Conservation (phyloP, 257 asterid species). For the Scutellaria galericulata region DNA sequence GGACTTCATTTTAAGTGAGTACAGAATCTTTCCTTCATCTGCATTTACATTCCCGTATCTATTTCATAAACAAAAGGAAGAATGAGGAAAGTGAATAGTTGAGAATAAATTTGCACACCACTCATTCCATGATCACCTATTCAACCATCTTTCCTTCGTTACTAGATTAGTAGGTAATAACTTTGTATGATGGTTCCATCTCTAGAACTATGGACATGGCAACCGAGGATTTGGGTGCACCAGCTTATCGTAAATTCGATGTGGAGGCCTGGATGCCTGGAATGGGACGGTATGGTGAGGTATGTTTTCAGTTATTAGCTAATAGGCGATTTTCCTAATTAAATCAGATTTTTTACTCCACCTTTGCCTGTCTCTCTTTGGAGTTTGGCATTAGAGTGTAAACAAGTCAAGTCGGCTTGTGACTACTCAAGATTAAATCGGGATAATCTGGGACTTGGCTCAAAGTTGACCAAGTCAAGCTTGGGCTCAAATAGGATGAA, state of each 20-base stretch:
- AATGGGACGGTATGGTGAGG: conserved; percentile 95
- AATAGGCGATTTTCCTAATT: background rate
- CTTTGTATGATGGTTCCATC: background rate
- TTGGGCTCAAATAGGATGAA: no score
- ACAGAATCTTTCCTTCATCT: background rate
- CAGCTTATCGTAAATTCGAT: conserved; percentile 95
- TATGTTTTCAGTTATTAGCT: conserved; percentile 30
- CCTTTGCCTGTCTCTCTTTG: no score
- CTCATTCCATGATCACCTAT: background rate
- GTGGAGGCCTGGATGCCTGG: conserved; percentile 99
- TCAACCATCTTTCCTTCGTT: background rate
- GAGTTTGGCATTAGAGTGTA: no score
- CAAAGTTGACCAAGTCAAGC: no score
- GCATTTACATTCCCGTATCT: background rate
- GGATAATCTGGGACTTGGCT: no score
- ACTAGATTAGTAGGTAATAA: no score
- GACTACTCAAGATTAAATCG: no score
- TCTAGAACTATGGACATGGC: conserved; percentile 93
- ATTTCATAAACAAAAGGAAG: background rate
- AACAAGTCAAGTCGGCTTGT: no score
- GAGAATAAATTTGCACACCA: no score
- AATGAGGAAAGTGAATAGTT: background rate
- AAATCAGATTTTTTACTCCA: background rate
- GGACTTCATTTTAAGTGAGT: conserved; percentile 93
- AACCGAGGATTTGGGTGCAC: conserved; percentile 95